phyloP scores from a whole-genome alignment of 148 eudicot genomes.

The Fagopyrum homotropicum region DNA sequence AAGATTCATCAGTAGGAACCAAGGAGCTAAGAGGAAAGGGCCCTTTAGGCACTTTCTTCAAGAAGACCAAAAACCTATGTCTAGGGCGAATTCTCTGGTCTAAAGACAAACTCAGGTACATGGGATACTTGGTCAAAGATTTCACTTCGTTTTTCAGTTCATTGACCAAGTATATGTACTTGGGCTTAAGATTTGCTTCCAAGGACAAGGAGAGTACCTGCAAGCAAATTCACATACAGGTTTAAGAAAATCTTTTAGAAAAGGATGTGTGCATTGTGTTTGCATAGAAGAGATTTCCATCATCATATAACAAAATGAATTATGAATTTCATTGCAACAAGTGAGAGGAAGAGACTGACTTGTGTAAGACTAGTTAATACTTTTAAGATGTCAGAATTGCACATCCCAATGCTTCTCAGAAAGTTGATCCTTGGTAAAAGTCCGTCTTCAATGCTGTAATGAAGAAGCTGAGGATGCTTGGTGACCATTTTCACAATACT shows the following conservation, averaged over 20 bases:
- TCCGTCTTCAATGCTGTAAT: slow-evolving; percentile 91
- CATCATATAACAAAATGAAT: not conserved
- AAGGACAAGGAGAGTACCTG: slow-evolving; percentile 95
- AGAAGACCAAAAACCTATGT: slow-evolving; percentile 72
- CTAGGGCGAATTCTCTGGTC: slow-evolving; percentile 95
- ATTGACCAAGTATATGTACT: slow-evolving; percentile 71
- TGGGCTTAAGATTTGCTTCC: slow-evolving; percentile 88
- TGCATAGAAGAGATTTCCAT: not conserved
- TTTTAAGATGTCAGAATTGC: slow-evolving; percentile 72
- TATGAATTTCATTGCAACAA: not conserved
- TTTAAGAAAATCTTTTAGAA: not conserved
- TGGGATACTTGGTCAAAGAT: slow-evolving; percentile 84
- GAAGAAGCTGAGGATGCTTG: slow-evolving; percentile 94
- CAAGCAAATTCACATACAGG: slow-evolving; percentile 13
- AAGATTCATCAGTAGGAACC: slow-evolving; percentile 80
- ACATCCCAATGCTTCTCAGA: slow-evolving; percentile 87
- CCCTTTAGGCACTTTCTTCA: slow-evolving; percentile 83
- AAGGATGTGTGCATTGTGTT: not conserved
- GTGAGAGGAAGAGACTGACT: slow-evolving; percentile 30
- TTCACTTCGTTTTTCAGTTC: slow-evolving; percentile 85
- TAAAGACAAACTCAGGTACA: slow-evolving; percentile 86
- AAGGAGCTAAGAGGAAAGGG: slow-evolving; percentile 92
- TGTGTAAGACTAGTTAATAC: slow-evolving; percentile 83
- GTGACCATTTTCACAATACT: slow-evolving; percentile 86
- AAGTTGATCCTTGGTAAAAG: slow-evolving; percentile 77